These are phyloP conservation scores for Alternaria panax DNA, from an alignment of 2,329 filamentous ascomycete genomes.

Conservation along the genomic window DNA sequence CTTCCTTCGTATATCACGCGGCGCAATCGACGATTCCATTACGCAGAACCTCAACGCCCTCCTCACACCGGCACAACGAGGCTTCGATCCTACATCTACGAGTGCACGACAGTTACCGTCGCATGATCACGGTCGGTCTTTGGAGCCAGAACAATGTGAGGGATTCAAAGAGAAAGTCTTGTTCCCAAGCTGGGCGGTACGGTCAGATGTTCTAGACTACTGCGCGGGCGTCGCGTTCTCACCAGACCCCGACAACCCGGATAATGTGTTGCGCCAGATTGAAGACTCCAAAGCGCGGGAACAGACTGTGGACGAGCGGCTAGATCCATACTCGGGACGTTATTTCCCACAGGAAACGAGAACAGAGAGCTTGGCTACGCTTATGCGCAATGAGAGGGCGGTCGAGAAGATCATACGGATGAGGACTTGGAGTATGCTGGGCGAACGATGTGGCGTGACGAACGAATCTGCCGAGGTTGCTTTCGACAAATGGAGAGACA, in stretches of 20 bases:
- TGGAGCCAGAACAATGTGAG: slow-evolving; percentile 70
- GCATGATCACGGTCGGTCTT: slow-evolving; percentile 55
- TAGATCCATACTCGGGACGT: slow-evolving; percentile 89
- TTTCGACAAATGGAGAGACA: slow-evolving; percentile 45
- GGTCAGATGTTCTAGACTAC: slow-evolving; percentile 85
- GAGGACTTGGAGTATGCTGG: slow-evolving; percentile 81
- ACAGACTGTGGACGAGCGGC: slow-evolving; percentile 80
- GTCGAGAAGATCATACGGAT: slow-evolving; percentile 81
- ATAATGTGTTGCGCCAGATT: slow-evolving; percentile 71
- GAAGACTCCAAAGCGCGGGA: slow-evolving; percentile 76
- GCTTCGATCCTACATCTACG: slow-evolving; percentile 84
- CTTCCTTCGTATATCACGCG: slow-evolving; percentile 86
- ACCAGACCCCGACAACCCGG: slow-evolving; percentile 86
- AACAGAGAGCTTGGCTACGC: slow-evolving; percentile 77
- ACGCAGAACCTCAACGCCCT: slow-evolving; percentile 91
- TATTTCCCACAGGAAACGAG: slow-evolving; percentile 82
- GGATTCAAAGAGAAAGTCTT: slow-evolving; percentile 78
- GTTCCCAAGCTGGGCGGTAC: slow-evolving; percentile 86
- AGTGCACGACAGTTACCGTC: slow-evolving; percentile 65
- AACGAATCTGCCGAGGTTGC: slow-evolving; percentile 54
- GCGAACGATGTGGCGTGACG: slow-evolving; percentile 72
- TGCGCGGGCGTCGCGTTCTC: slow-evolving; percentile 87
- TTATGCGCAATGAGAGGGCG: slow-evolving; percentile 76
- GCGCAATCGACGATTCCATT: slow-evolving; percentile 90
- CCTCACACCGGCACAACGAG: slow-evolving; percentile 72